These are phyloP conservation scores for Scheffersomyces coipomensis DNA, from an alignment of 805 yeast species.

Conservation along the genomic window DNA sequence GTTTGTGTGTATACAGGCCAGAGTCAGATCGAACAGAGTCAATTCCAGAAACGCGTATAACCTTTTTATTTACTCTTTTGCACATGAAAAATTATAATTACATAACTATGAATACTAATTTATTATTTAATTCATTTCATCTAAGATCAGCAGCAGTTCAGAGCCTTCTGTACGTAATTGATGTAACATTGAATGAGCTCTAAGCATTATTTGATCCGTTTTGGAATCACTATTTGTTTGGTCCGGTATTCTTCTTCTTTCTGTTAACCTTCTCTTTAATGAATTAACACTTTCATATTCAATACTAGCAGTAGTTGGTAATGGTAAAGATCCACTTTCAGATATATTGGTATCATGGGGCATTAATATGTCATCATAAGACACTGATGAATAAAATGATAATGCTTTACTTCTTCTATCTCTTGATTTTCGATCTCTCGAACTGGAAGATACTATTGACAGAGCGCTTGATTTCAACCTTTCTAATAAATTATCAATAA, in stretches of 20 bases:
- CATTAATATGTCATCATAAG: constrained; percentile 17
- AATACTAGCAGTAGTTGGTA: not conserved
- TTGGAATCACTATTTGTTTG: constrained; percentile 5
- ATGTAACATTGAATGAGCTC: constrained; percentile 42
- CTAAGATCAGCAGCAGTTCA: too few relatives aligned
- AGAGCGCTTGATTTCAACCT: constrained; percentile 30
- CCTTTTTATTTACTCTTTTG: too few relatives aligned
- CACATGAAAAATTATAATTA: too few relatives aligned
- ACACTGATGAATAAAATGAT: constrained; percentile 30
- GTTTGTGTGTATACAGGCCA: too few relatives aligned
- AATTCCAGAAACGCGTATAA: too few relatives aligned
- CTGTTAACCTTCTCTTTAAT: constrained; percentile 37
- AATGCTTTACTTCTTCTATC: constrained; percentile 30
- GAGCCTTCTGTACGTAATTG: constrained; percentile 25
- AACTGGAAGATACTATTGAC: constrained; percentile 10
- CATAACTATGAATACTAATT: too few relatives aligned
- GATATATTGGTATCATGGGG: not conserved
- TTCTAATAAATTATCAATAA: constrained; percentile 30
- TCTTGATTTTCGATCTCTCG: constrained; percentile 15
- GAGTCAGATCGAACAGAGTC: too few relatives aligned
- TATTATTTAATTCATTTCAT: too few relatives aligned
- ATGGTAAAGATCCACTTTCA: not conserved
- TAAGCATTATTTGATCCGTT: constrained; percentile 27
- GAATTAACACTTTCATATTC: constrained; percentile 40
- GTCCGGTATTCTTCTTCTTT: constrained; percentile 20